Base-by-base conservation (phyloP, 164 flowering plant genomes). In the Protea cynaroides region DNA sequence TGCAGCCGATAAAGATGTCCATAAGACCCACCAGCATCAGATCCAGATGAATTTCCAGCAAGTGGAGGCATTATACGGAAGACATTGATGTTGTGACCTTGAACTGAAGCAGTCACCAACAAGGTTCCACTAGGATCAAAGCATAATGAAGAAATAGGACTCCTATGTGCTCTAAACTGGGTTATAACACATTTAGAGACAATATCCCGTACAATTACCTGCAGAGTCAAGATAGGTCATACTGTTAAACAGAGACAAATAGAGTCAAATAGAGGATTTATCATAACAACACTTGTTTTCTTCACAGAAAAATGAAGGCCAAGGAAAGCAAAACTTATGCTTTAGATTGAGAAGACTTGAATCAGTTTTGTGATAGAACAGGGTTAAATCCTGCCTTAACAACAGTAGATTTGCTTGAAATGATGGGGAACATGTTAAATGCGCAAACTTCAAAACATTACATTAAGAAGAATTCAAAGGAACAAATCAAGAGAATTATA, bases 61-160 rank as follows among this genome's bases (percentile, higher is more conserved):
- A 24, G 25, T 15, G 65, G 71, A 17, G 92, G 92, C 80, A 81
- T 76, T 65, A 89, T 85, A n/a, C 81, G 81, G 71, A 80, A 89
- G 18, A 89, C 84, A 76, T 89, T 89, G 8, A 89, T 83, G 71
- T 79, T 89, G 64, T 85, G 86, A 18, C 96, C 96, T 74, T 85
- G 83, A 69, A 87, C 79, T 15, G 96, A 89, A 50, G 96, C 92
- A 2, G 91, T 87, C 65, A 89, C 92, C 71, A 89, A 65, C 10
- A 87, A 78, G 51, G 79, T 82, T 25, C 96, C 92, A 64, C 90
- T 87, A 23, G 89, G 86, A 78, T 89, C 96, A 78, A 89, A 89
- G 74, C 89, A 83, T 68, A 89, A 74, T 38, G 92, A 86, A 22
- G 87, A 78, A 68, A 89, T 84, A 54, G 92, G 91, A 68, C 90